Percentiles rank a stretch among this genome's conserved stretches.
phyloP scores from a whole-genome alignment of 2,329 filamentous ascomycete genomes.

The Zopfia rhizophila region DNA sequence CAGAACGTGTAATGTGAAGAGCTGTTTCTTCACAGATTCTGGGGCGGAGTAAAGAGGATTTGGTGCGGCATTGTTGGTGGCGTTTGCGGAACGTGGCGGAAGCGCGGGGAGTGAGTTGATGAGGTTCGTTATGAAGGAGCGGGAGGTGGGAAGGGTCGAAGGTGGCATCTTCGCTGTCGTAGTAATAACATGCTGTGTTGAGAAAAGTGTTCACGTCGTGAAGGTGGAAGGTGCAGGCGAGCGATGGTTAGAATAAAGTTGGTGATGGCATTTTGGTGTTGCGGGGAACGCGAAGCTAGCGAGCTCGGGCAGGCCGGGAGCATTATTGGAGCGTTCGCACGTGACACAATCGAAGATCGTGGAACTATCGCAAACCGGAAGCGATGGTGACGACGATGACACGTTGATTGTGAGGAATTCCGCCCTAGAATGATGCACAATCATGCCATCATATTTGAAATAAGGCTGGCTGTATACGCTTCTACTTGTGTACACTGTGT shows the following conservation, averaged over 20 bases:
- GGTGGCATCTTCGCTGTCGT: slow-evolving; percentile 25
- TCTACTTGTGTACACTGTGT: not conserved
- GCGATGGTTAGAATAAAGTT: slow-evolving; percentile 35
- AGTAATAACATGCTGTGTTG: slow-evolving; percentile 12
- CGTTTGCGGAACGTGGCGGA: slow-evolving; percentile 8
- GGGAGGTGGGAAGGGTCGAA: slow-evolving; percentile 30
- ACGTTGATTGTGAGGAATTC: slow-evolving; percentile 8
- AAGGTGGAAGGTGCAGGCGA: slow-evolving; percentile 1
- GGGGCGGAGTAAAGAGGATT: slow-evolving; percentile 55
- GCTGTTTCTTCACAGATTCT: slow-evolving; percentile 54
- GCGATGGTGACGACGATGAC: slow-evolving; percentile 6
- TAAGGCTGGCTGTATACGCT: too few relatives aligned
- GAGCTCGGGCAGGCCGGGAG: slow-evolving; percentile 4
- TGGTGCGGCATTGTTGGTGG: slow-evolving; percentile 38
- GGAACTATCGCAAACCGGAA: slow-evolving; percentile 2
- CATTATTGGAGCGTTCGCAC: slow-evolving; percentile 2
- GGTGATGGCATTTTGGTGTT: slow-evolving; percentile 16
- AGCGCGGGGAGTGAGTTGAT: slow-evolving; percentile 36
- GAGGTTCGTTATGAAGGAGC: slow-evolving; percentile 47
- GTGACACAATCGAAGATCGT: not conserved
- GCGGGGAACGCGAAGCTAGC: slow-evolving; percentile 13
- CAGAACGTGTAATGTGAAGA: slow-evolving; percentile 85
- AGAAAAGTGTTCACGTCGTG: too few relatives aligned
- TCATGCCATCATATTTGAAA: slow-evolving; percentile 8
- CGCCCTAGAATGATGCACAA: slow-evolving; percentile 1